Conservation (phyloP, 1,139 yeast species). For the Blastobotrys ciferrii region DNA sequence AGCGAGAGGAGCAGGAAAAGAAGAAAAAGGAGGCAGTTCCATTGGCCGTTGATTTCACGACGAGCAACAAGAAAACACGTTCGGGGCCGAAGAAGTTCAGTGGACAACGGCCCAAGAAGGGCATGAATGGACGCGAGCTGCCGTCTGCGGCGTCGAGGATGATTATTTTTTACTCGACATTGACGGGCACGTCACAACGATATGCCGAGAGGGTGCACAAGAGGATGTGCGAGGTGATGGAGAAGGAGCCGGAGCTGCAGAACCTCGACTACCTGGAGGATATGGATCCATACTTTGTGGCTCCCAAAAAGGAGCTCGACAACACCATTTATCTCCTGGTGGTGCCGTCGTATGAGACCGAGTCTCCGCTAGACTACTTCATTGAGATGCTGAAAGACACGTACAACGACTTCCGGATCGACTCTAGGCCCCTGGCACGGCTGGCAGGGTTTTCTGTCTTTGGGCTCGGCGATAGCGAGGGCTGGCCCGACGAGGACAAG, state of each 20-base stretch:
- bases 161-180: constrained; percentile 74
- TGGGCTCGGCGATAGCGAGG: constrained; percentile 85
- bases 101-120: constrained; percentile 27
- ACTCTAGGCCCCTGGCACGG: constrained; percentile 65
- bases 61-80: constrained; percentile 30
- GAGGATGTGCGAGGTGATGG: constrained; percentile 40
- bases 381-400: constrained; percentile 79
- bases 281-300: constrained; percentile 75
- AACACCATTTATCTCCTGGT: constrained; percentile 59
- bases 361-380: constrained; percentile 87
- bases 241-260: constrained; percentile 51
- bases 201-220: constrained; percentile 53
- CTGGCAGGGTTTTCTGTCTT: constrained; percentile 79
- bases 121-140: constrained; percentile 22
- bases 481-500: constrained; percentile 67
- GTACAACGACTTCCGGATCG: constrained; percentile 79
- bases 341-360: constrained; percentile 88
- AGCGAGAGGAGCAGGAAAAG: background rate
- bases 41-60: constrained; percentile 45
- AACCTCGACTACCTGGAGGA: constrained; percentile 84
- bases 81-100: constrained; percentile 27
- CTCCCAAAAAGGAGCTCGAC: constrained; percentile 42
- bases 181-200: constrained; percentile 78
- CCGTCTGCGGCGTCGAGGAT: constrained; percentile 36
- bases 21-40: constrained; percentile 2